These are phyloP conservation scores for Byssoonygena ceratinophila DNA, from an alignment of 2,329 filamentous ascomycete species.

Conservation along the genomic window DNA sequence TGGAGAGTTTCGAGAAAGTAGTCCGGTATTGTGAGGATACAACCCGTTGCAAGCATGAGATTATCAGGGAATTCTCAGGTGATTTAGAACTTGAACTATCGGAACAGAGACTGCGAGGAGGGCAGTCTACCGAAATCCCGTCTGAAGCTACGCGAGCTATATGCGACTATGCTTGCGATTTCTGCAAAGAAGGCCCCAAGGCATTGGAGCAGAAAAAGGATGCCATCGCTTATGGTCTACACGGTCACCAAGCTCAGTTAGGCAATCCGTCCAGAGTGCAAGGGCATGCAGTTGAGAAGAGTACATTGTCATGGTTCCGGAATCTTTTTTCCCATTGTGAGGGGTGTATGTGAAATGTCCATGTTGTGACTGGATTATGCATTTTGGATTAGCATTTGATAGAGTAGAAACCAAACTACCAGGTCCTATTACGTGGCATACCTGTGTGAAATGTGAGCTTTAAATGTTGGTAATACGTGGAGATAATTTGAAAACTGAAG, in stretches of 20 bases:
- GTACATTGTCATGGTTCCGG: background rate
- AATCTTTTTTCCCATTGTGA: background rate
- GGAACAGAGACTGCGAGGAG: slow-evolving; percentile 16
- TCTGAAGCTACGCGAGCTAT: slow-evolving; percentile 30
- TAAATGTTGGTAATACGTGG: too few species aligned
- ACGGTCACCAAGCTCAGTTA: background rate
- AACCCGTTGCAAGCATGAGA: slow-evolving; percentile 59
- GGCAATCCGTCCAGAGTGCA: background rate
- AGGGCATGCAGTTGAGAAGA: background rate
- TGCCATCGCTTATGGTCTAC: slow-evolving; percentile 22
- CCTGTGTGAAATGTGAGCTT: too few species aligned
- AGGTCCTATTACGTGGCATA: too few species aligned
- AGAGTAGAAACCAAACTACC: too few species aligned
- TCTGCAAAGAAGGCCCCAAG: slow-evolving; percentile 56
- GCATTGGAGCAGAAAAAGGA: slow-evolving; percentile 49
- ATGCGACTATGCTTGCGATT: slow-evolving; percentile 68
- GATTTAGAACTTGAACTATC: slow-evolving; percentile 41
- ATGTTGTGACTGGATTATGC: background rate
- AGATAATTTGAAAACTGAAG: too few species aligned
- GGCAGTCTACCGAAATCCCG: slow-evolving; percentile 21
- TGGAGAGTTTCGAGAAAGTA: slow-evolving; percentile 56
- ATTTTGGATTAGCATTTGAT: background rate
- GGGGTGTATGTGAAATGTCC: background rate
- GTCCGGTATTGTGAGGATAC: slow-evolving; percentile 74
- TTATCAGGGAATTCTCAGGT: slow-evolving; percentile 69